Evolutionary conservation across 2,329 filamentous ascomycete genomes (phyloP), one percentile per base, ranked within the genome.

Genomic region (Pezicula radicicola): DNA sequence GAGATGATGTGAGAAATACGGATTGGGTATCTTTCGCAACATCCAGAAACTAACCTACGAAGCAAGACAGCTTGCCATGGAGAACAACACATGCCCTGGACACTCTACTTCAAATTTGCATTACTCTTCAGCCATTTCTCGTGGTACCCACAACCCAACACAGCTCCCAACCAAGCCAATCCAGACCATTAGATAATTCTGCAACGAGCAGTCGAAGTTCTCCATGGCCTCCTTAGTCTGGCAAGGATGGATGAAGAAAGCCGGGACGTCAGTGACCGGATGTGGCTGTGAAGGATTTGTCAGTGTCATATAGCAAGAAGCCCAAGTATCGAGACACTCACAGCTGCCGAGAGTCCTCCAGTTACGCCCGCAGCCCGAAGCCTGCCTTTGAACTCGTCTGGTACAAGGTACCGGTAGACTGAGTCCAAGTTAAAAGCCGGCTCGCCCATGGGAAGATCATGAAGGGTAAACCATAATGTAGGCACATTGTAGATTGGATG

Each of bases 161-260:
- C 84, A 86, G 48, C 83, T 83, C 53, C 92, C 93, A 42, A 96
- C 83, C 52, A 96, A 74, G n/a, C 92, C 92, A 56, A 97, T 77
- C 92, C 93, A 97, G 50, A 91, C 73, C 72, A 91, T 81, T 64
- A 97, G 77, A 74, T 97, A 97, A 62, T 85, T 77, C 63, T 85
- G 70, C 67, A 77, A 74, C 66, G 76, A 69, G 61, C 81, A 84
- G 39, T 64, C 56, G 63, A 91, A 84, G 48, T 74, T 75, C 60
- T 76, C 75, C 80, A 97, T 88, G 48, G 89, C 88, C 58, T 93
- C 87, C 51, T 88, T 88, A 8, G 94, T 89, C 67, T 89, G 83
- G 72, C 94, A 97, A 21, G 94, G 93, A 72, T 99, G 94, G 61
- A 97, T 80, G 70, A 96, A 97, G 70, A 93, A 97, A 46, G 84